These are phyloP conservation scores for Parachaetomium inaequale DNA, from an alignment of 495 filamentous ascomycete genomes.

Conservation along the genomic window DNA sequence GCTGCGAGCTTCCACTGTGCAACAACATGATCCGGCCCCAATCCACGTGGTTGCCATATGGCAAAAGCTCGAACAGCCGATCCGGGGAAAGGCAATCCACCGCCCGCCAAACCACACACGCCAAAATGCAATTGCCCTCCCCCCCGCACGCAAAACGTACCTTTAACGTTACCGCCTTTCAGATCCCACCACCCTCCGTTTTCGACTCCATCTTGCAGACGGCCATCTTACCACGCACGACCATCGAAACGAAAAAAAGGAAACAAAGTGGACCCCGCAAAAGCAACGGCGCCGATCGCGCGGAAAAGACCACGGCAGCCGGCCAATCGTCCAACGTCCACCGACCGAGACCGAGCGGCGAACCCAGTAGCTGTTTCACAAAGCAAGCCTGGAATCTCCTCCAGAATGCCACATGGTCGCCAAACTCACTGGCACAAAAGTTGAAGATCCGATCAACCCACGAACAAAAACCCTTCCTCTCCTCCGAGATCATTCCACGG, in stretches of 20 bases:
- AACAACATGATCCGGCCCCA: not conserved
- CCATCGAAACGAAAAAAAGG: not conserved
- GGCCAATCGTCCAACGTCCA: not conserved
- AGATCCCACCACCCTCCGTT: not conserved
- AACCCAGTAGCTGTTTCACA: not conserved
- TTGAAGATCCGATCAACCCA: no score
- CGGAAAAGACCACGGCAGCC: constrained; percentile 7
- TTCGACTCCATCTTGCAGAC: not conserved
- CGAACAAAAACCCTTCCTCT: no score
- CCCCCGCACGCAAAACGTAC: not conserved
- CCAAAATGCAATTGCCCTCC: not conserved
- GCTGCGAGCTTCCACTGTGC: not conserved
- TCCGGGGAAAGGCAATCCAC: not conserved
- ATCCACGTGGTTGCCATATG: constrained; percentile 13
- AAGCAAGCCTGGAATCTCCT: not conserved
- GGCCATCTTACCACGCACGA: not conserved
- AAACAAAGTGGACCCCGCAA: not conserved
- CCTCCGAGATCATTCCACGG: not conserved
- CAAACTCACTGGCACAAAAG: no score
- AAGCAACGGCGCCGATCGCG: constrained; percentile 6
- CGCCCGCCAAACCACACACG: not conserved
- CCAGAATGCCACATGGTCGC: not conserved
- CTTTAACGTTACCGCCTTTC: not conserved
- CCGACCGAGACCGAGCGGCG: not conserved
- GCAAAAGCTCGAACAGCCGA: not conserved